Conservation (phyloP, 139 green algal genomes). For the Asterochloris sp. region DNA sequence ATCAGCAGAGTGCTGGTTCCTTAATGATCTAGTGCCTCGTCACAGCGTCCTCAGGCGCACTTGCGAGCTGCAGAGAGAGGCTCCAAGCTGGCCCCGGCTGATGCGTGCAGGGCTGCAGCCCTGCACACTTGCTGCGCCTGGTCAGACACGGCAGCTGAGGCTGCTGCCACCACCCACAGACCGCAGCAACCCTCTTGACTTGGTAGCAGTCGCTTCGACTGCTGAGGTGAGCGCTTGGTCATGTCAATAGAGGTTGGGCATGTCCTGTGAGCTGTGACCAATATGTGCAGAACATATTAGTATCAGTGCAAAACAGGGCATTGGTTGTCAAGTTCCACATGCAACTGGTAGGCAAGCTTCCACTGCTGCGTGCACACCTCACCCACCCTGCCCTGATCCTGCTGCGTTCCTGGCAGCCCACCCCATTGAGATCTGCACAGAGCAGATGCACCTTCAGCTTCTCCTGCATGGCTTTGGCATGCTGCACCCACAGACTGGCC, state of each 20-base stretch:
- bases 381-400: neutral
- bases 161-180: constrained; percentile 61
- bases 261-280: neutral
- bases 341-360: neutral
- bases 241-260: neutral
- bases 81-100: neutral
- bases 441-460: neutral
- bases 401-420: neutral
- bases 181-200: constrained; percentile 52
- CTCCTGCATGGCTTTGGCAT: neutral
- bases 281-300: neutral
- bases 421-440: neutral
- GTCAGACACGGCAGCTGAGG: constrained; percentile 32
- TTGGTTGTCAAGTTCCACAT: no score
- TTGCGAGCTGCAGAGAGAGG: neutral
- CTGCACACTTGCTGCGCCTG: constrained; percentile 38
- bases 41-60: constrained; percentile 12
- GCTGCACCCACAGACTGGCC: neutral
- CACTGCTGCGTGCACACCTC: neutral
- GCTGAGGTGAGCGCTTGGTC: constrained; percentile 31
- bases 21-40: constrained; percentile 37
- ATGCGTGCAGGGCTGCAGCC: constrained; percentile 10
- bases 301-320: neutral
- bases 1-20: constrained; percentile 15
- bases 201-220: constrained; percentile 54